Base-by-base conservation (phyloP, 179 eudicot species). In the Silene coronaria region DNA sequence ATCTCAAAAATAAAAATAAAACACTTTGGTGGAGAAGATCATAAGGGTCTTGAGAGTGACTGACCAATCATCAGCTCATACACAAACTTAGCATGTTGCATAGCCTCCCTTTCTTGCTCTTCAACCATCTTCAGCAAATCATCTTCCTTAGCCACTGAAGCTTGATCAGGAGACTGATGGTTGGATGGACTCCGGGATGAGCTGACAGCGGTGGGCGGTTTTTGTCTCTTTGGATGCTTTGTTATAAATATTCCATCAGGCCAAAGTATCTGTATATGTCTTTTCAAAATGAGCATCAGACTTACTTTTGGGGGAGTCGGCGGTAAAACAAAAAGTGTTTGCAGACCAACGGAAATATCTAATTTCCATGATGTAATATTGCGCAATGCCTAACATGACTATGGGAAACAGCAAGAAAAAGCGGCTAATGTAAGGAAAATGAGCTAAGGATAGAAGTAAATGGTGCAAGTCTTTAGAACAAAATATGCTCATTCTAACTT, bases 241-340 rank as follows among this genome's bases (percentile, higher is more conserved):
- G 99, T 93, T 70, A 95, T 75, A 82, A 95, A 95, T 79, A 92
- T 91, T 55, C 99, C 97, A 86, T 95, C 97, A 71, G 99, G 99
- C 99, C 99, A 95, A 79, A 92, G 96, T 79, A 93, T 89, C 99
- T 92, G 80, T 53, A 74, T 53, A 53, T 42, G 13, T 10, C 11
- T 42, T 36, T 74, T 6, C 22, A 70, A 36, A 9, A 14, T 28
- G 64, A 30, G 30, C 64, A 57, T 30, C 30, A 5, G 26, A 53
- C 19, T 28, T 32, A 51, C 8, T 53, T 71, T 55, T 71, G 21
- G 58, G 74, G 42, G 22, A 6, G 36, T 32, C 26, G 19, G 30
- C 0, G 2, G 53, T n/a, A 64, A 22, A 42, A 42, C 6, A 38
- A 38, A 13, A 9, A 22, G 24, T 36, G 71, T 67, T 21, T 67